phyloP scores from a whole-genome alignment of 352 stramenopile genomes.

The Globisporangium megalacanthum region DNA sequence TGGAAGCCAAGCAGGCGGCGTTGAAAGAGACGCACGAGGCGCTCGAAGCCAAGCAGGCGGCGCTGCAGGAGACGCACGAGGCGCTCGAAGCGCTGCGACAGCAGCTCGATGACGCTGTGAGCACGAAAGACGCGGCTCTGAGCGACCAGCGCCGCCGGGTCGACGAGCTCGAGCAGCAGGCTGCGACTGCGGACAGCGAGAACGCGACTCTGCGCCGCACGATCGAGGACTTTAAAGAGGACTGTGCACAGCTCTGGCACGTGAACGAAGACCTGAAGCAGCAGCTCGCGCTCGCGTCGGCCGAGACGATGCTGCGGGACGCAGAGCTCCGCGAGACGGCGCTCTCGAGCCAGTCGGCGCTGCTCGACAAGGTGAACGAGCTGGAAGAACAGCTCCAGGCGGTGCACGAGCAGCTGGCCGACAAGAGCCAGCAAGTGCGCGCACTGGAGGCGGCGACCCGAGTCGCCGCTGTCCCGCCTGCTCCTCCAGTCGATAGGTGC shows the following conservation, averaged over 20 bases:
- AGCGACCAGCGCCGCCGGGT: constrained; percentile 23
- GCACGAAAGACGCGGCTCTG: constrained; percentile 19
- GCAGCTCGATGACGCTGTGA: constrained; percentile 7
- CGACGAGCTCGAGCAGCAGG: constrained; percentile 30
- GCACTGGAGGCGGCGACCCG: constrained; percentile 27
- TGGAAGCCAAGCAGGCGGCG: constrained; percentile 29
- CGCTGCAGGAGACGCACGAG: constrained; percentile 28
- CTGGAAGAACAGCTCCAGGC: constrained; percentile 57
- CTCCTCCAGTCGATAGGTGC: constrained; percentile 27
- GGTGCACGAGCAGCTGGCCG: constrained; percentile 53
- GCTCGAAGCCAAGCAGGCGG: constrained; percentile 20
- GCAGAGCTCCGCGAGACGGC: constrained; percentile 52
- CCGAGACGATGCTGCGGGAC: constrained; percentile 53
- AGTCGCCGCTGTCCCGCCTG: not conserved
- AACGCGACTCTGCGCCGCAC: constrained; percentile 36
- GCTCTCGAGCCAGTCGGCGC: constrained; percentile 39
- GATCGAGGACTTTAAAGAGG: constrained; percentile 73
- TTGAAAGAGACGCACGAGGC: constrained; percentile 12
- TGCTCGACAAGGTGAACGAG: constrained; percentile 47
- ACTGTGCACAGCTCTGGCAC: constrained; percentile 76
- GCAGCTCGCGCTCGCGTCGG: constrained; percentile 50
- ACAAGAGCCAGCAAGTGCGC: constrained; percentile 48
- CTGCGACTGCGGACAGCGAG: constrained; percentile 18
- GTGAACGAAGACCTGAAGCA: constrained; percentile 77
- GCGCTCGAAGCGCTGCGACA: constrained; percentile 16